Evolutionary conservation across 305 asterid genomes (phyloP).

Genomic region (Fraxinus xanthoxyloides): DNA sequence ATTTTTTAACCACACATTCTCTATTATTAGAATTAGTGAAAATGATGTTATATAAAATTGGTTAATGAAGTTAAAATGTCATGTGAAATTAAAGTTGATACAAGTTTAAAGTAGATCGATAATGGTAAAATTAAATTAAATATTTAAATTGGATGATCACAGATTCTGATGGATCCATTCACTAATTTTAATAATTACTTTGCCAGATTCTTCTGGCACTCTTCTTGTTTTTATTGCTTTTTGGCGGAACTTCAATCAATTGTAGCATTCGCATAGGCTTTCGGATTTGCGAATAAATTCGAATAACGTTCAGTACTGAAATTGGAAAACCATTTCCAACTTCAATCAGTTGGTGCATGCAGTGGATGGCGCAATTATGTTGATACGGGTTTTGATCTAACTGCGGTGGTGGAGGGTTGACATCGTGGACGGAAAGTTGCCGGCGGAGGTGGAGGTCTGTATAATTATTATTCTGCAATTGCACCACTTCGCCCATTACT

Average conservation of each 20-base stretch:
- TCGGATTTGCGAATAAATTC: not conserved
- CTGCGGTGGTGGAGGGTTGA: not conserved
- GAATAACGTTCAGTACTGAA: not conserved
- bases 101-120: too few species aligned
- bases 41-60: too few species aligned
- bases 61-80: too few species aligned
- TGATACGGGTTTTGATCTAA: not conserved
- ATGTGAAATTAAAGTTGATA: too few species aligned
- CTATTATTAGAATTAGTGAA: too few species aligned
- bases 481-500: not conserved
- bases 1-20: too few species aligned
- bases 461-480: not conserved
- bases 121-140: too few species aligned
- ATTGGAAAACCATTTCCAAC: not conserved
- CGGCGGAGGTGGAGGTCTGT: not conserved
- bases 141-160: too few species aligned
- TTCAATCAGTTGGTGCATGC: not conserved
- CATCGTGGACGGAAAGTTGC: not conserved
- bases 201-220: too few species aligned
- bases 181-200: too few species aligned
- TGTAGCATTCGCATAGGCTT: not conserved
- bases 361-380: not conserved
- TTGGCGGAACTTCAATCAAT: not conserved
- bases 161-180: too few species aligned
- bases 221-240: not conserved